Conservation (phyloP, 83 land plant genomes). For the Larix sibirica region DNA sequence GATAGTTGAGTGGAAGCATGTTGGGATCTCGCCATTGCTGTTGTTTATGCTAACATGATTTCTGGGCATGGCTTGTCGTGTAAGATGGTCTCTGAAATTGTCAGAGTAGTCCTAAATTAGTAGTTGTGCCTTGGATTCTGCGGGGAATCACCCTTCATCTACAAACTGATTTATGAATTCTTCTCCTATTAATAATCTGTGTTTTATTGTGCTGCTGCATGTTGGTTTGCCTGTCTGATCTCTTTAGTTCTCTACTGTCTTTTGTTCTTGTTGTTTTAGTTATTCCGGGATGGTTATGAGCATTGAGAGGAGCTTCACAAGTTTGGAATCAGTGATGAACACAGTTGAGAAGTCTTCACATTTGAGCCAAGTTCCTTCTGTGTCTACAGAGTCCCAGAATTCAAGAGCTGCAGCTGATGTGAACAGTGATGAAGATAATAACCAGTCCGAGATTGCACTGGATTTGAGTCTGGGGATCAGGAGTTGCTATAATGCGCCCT, state of each 20-base stretch:
- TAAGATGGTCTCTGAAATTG: constrained; percentile 16
- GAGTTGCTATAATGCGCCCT: not conserved
- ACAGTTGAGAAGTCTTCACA: not conserved
- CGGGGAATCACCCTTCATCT: constrained; percentile 2
- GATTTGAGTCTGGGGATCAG: constrained; percentile 17
- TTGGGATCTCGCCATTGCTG: constrained; percentile 13
- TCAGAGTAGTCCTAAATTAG: constrained; percentile 18
- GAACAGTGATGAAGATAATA: constrained; percentile 8
- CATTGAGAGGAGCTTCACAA: constrained; percentile 8
- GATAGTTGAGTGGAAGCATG: constrained; percentile 17
- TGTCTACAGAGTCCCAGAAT: constrained; percentile 11
- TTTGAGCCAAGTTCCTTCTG: constrained; percentile 11
- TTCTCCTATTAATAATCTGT: not conserved
- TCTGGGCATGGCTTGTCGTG: constrained; percentile 19
- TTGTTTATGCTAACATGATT: constrained; percentile 6
- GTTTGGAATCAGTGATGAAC: constrained; percentile 17
- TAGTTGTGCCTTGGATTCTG: constrained; percentile 5
- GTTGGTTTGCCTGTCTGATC: constrained; percentile 8
- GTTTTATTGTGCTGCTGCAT: constrained; percentile 1
- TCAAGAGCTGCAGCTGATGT: not conserved
- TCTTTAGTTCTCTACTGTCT: not conserved
- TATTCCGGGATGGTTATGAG: not conserved
- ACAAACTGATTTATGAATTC: not conserved
- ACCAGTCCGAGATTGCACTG: constrained; percentile 13
- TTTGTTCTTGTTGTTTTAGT: not conserved